phyloP scores from a whole-genome alignment of 768 basidiomycete species.

The Austroboletus eburneus region DNA sequence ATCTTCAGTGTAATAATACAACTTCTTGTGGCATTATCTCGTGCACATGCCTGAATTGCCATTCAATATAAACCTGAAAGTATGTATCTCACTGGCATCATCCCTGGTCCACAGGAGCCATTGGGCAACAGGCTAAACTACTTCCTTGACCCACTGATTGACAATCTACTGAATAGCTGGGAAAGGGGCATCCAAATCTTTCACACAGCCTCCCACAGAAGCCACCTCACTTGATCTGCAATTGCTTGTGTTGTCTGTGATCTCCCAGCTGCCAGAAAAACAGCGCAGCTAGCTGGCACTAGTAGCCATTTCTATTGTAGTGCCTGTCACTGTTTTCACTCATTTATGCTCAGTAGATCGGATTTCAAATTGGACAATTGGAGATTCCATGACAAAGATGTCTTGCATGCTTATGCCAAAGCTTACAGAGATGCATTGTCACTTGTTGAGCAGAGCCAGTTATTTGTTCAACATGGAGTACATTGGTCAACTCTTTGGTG shows the following conservation, averaged over 20 bases:
- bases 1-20: constrained; percentile 18
- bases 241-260: background rate
- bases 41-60: constrained; percentile 34
- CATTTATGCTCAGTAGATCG: background rate
- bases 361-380: background rate
- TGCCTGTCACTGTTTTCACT: background rate
- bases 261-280: background rate
- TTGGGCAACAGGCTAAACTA: constrained; percentile 25
- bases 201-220: constrained; percentile 12
- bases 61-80: constrained; percentile 32
- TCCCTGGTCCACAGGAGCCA: constrained; percentile 31
- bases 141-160: constrained; percentile 28
- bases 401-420: background rate
- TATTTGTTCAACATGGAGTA: background rate
- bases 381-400: background rate
- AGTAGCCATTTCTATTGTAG: constrained; percentile 1
- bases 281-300: background rate
- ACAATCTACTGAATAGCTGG: constrained; percentile 21
- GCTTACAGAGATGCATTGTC: background rate
- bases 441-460: background rate
- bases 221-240: too few relatives aligned
- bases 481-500: background rate
- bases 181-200: constrained; percentile 1
- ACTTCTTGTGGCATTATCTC: constrained; percentile 32
- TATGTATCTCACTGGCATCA: constrained; percentile 29